Conservation (phyloP, 2,329 filamentous ascomycete species). For the Leptographium flavum region DNA sequence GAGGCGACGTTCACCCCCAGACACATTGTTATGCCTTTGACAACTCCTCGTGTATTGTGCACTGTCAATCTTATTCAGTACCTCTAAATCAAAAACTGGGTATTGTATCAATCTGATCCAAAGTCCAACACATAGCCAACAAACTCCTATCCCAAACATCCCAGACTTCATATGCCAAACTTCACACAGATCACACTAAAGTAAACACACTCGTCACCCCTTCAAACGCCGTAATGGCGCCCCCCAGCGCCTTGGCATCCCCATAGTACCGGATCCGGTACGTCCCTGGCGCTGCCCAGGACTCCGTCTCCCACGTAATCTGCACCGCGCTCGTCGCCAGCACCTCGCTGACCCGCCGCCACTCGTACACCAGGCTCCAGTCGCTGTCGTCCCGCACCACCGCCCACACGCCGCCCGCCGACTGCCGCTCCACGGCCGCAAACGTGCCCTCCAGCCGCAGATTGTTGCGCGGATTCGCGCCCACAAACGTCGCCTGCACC, state of each 20-base stretch:
- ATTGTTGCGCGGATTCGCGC: conserved; percentile 82
- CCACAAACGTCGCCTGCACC: conserved; percentile 60
- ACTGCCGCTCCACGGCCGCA: conserved; percentile 52
- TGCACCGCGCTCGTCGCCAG: conserved; percentile 65
- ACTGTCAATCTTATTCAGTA: no score
- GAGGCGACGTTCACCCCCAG: no score
- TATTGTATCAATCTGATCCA: no score
- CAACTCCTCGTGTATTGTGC: no score
- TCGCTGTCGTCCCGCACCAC: conserved; percentile 59
- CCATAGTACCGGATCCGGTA: conserved; percentile 79
- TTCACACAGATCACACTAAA: conserved; percentile 31
- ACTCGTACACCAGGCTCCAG: conserved; percentile 71
- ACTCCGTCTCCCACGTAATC: conserved; percentile 66
- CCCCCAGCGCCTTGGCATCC: conserved; percentile 54
- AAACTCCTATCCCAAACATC: no score
- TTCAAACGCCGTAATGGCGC: conserved; percentile 52
- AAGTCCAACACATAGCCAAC: no score
- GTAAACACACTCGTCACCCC: conserved; percentile 43
- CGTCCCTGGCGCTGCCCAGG: conserved; percentile 43
- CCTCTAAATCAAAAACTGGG: no score
- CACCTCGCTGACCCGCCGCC: conserved; percentile 57
- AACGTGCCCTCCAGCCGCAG: conserved; percentile 66
- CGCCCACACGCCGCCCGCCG: conserved; percentile 35
- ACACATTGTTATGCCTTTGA: no score
- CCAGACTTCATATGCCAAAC: no score